Conservation (phyloP, 2,329 filamentous ascomycete genomes). For the Paecilomyces dactylethromorphus region DNA sequence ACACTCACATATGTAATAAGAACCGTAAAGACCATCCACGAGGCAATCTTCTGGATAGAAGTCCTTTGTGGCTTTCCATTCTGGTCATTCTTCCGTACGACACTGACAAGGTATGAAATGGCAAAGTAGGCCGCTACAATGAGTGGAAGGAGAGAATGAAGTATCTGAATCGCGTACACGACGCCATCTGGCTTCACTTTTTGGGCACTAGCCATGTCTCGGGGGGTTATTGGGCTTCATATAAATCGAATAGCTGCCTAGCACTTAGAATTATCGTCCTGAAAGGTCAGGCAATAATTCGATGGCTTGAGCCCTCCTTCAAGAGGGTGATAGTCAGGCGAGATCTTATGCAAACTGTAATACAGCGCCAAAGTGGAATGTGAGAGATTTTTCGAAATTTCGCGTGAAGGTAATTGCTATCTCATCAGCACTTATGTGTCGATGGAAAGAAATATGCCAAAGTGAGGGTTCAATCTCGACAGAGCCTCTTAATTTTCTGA, state of each 20-base stretch:
- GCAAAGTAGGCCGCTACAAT: slow-evolving; percentile 54
- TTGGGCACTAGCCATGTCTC: background rate
- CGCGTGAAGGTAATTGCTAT: background rate
- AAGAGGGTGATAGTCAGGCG: no score
- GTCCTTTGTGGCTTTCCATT: slow-evolving; percentile 30
- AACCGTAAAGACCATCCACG: slow-evolving; percentile 31
- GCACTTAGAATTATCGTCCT: background rate
- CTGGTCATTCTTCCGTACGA: slow-evolving; percentile 46
- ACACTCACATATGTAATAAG: slow-evolving; percentile 35
- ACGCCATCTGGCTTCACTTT: background rate
- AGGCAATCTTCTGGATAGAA: slow-evolving; percentile 38
- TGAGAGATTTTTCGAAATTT: background rate
- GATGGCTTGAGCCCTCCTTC: no score
- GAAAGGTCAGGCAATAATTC: background rate
- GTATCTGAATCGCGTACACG: slow-evolving; percentile 2
- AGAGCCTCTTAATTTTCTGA: background rate
- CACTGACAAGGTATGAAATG: slow-evolving; percentile 45
- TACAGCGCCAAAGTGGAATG: no score
- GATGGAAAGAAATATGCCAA: background rate
- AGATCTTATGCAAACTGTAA: no score
- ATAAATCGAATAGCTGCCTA: background rate
- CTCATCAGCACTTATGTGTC: background rate
- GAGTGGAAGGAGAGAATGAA: slow-evolving; percentile 35
- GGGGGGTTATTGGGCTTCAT: background rate
- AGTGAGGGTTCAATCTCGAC: background rate